A percentile compares a stretch with the other conserved stretches of the same genome.
These are phyloP conservation scores for Clitocybe nebularis DNA, from an alignment of 1,284 basidiomycete species.

Conservation along the genomic window DNA sequence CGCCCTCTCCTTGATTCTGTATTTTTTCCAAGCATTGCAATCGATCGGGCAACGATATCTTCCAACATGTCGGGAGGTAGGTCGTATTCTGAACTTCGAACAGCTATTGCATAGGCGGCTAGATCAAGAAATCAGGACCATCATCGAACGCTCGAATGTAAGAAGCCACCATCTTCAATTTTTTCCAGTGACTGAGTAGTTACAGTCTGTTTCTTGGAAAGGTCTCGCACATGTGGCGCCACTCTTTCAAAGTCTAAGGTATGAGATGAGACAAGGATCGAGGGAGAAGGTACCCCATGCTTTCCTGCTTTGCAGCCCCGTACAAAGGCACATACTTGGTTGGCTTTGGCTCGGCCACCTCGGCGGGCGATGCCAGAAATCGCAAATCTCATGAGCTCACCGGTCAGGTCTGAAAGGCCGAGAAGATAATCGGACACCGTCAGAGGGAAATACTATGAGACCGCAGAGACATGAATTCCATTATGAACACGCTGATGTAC, in stretches of 20 bases:
- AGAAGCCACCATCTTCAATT: constrained; percentile 82
- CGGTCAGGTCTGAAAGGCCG: constrained; percentile 91
- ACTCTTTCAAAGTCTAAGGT: constrained; percentile 71
- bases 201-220: constrained; percentile 86
- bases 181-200: constrained; percentile 86
- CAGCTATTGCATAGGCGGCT: constrained; percentile 70
- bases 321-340: constrained; percentile 74
- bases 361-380: constrained; percentile 73
- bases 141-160: neutral
- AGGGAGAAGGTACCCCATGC: constrained; percentile 17
- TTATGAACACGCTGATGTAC: constrained; percentile 5
- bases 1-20: constrained; percentile 15
- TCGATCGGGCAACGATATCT: constrained; percentile 53
- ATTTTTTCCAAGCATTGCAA: constrained; percentile 28
- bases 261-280: neutral
- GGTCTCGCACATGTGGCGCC: constrained; percentile 64
- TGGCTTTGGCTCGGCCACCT: constrained; percentile 68
- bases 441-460: constrained; percentile 60
- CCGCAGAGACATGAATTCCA: constrained; percentile 2
- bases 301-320: constrained; percentile 74
- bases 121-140: constrained; percentile 5
- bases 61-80: constrained; percentile 62
- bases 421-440: constrained; percentile 84
- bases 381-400: constrained; percentile 96
- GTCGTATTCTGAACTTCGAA: constrained; percentile 70